Conservation (phyloP, 805 yeast genomes). For the Candida fluviatilis region DNA sequence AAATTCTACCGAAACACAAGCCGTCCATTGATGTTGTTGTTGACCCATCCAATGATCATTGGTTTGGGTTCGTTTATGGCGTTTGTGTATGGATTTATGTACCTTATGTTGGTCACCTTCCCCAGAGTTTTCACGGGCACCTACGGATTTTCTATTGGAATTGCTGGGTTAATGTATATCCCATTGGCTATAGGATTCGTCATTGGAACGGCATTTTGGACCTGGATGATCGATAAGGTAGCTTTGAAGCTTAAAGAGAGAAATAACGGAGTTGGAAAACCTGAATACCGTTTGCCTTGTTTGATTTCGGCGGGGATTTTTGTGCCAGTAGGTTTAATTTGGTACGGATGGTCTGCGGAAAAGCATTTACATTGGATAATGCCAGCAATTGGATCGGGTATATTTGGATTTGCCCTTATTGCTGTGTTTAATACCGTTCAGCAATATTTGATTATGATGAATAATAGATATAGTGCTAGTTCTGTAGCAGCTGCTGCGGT, state of each 20-base stretch:
- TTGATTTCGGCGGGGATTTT: constrained; percentile 47
- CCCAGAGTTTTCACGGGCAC: constrained; percentile 46
- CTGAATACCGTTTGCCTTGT: constrained; percentile 57
- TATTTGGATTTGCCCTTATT: constrained; percentile 57
- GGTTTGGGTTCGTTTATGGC: constrained; percentile 65
- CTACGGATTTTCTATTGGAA: constrained; percentile 46
- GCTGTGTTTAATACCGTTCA: constrained; percentile 68
- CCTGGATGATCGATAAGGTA: constrained; percentile 37
- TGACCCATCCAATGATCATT: constrained; percentile 59
- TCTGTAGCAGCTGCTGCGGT: constrained; percentile 66
- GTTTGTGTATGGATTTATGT: constrained; percentile 62
- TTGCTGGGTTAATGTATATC: constrained; percentile 55
- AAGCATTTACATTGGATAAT: constrained; percentile 55
- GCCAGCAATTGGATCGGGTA: constrained; percentile 56
- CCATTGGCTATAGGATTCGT: constrained; percentile 54
- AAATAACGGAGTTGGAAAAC: constrained; percentile 53
- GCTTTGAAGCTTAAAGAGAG: constrained; percentile 33
- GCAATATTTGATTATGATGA: constrained; percentile 67
- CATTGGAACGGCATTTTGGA: constrained; percentile 48
- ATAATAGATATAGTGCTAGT: constrained; percentile 65
- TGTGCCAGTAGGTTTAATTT: constrained; percentile 57
- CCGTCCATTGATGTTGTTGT: constrained; percentile 51
- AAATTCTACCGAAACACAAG: constrained; percentile 44
- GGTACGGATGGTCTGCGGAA: constrained; percentile 73
- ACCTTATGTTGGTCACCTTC: constrained; percentile 57